phyloP scores from a whole-genome alignment of 2,329 filamentous ascomycete species.

The Cercospora sesami region DNA sequence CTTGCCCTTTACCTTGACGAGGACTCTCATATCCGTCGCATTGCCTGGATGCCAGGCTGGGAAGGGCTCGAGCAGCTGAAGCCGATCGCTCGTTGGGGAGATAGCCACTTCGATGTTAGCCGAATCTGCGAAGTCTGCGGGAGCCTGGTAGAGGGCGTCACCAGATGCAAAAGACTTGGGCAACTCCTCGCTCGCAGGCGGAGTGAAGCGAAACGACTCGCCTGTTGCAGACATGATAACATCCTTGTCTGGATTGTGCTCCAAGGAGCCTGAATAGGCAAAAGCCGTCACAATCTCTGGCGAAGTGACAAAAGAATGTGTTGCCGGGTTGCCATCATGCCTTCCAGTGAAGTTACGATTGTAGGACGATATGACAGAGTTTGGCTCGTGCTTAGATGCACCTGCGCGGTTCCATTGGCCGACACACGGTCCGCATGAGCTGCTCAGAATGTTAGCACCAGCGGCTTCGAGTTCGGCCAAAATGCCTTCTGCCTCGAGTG shows the following conservation, averaged over 20 bases:
- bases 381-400: slow-evolving; percentile 80
- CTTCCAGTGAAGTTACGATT: slow-evolving; percentile 99
- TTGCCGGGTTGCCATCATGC: slow-evolving; percentile 92
- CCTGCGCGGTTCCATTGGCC: slow-evolving; percentile 46
- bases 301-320: slow-evolving; percentile 87
- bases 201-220: slow-evolving; percentile 84
- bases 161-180: slow-evolving; percentile 83
- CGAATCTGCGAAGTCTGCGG: slow-evolving; percentile 69
- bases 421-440: slow-evolving; percentile 87
- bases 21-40: slow-evolving; percentile 74
- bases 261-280: slow-evolving; percentile 73
- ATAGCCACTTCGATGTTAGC: slow-evolving; percentile 72
- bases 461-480: slow-evolving; percentile 93
- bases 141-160: slow-evolving; percentile 87
- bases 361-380: slow-evolving; percentile 97
- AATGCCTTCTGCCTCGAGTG: slow-evolving; percentile 71
- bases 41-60: slow-evolving; percentile 84
- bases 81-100: slow-evolving; percentile 83
- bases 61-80: slow-evolving; percentile 87
- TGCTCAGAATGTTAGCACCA: slow-evolving; percentile 88
- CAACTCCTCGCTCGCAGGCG: slow-evolving; percentile 77
- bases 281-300: slow-evolving; percentile 85
- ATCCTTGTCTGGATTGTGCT: slow-evolving; percentile 84
- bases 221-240: slow-evolving; percentile 89
- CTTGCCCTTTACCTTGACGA: slow-evolving; percentile 95